A percentile compares a stretch with the other conserved stretches of the same genome.
Evolutionary conservation across 257 asterid species (phyloP).

Genomic region (Leonotis leonurus): DNA sequence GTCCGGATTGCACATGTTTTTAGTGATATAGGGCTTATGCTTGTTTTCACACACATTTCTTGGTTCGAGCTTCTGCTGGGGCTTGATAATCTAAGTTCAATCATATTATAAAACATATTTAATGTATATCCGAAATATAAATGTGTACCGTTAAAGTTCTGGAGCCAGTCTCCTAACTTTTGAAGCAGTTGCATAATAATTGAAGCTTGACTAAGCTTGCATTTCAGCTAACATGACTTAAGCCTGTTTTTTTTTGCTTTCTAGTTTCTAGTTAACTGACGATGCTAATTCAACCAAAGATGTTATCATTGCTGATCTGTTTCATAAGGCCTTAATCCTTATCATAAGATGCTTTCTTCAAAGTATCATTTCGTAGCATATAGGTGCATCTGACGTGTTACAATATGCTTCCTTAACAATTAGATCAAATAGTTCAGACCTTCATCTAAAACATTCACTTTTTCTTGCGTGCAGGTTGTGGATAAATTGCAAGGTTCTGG

Average conservation of each 20-base stretch:
- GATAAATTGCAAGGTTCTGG: constrained; percentile 80
- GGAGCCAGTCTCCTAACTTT: neutral
- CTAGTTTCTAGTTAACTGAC: neutral
- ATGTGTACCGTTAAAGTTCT: too few species aligned
- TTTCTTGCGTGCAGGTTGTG: constrained; percentile 54
- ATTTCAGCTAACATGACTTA: neutral
- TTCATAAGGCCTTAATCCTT: neutral
- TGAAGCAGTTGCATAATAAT: neutral
- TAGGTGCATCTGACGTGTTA: neutral
- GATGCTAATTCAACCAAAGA: neutral
- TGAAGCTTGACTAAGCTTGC: neutral
- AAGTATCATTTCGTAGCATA: neutral
- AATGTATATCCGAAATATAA: too few species aligned
- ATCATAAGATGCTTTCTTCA: neutral
- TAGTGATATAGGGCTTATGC: neutral
- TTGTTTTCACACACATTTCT: neutral
- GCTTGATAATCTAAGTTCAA: neutral
- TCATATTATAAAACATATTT: neutral
- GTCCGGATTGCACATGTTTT: neutral
- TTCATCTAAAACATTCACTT: neutral
- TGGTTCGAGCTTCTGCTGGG: neutral
- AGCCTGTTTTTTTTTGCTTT: neutral
- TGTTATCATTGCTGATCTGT: neutral
- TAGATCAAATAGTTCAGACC: neutral
- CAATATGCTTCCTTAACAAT: neutral